Conservation (phyloP, 2,329 filamentous ascomycete species). For the Colletotrichum gloeosporioides region DNA sequence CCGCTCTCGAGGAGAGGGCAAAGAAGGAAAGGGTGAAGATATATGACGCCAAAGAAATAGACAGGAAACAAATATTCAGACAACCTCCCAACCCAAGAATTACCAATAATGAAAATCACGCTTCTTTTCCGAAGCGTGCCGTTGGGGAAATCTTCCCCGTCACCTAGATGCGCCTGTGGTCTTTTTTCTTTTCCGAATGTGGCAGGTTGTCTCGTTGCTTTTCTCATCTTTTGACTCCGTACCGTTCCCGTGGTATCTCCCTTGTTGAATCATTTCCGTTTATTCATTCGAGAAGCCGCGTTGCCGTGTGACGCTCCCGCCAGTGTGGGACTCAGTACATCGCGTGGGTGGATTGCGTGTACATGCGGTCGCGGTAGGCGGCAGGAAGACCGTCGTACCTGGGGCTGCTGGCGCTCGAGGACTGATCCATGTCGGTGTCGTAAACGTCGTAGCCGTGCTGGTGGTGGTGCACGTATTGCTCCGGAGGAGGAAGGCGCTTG, state of each 20-base stretch:
- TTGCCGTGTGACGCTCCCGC: background rate
- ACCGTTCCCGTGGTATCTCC: background rate
- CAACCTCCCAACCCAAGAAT: slow-evolving; percentile 2
- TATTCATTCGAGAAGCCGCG: slow-evolving; percentile 2
- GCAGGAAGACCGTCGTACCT: slow-evolving; percentile 9
- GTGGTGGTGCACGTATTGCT: slow-evolving; percentile 19
- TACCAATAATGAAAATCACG: background rate
- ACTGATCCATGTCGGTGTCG: slow-evolving; percentile 21
- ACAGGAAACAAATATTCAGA: background rate
- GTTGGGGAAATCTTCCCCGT: background rate
- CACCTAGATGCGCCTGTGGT: background rate
- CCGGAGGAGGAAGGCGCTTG: slow-evolving; percentile 14
- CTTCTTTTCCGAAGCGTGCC: background rate
- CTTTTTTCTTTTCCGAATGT: background rate
- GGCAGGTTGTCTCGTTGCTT: background rate
- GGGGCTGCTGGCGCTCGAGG: slow-evolving; percentile 19
- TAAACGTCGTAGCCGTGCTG: slow-evolving; percentile 19
- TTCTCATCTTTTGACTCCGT: slow-evolving; percentile 4
- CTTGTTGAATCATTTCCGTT: background rate
- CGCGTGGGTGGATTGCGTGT: slow-evolving; percentile 7
- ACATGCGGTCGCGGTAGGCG: slow-evolving; percentile 12
- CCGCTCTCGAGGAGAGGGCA: background rate
- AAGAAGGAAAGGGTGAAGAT: background rate
- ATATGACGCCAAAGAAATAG: background rate
- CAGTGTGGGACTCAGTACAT: background rate